Percentiles rank a stretch among this genome's conserved stretches.
Evolutionary conservation across 1,284 basidiomycete genomes (phyloP).

Genomic region (Cutaneotrichosporon sp.): DNA sequence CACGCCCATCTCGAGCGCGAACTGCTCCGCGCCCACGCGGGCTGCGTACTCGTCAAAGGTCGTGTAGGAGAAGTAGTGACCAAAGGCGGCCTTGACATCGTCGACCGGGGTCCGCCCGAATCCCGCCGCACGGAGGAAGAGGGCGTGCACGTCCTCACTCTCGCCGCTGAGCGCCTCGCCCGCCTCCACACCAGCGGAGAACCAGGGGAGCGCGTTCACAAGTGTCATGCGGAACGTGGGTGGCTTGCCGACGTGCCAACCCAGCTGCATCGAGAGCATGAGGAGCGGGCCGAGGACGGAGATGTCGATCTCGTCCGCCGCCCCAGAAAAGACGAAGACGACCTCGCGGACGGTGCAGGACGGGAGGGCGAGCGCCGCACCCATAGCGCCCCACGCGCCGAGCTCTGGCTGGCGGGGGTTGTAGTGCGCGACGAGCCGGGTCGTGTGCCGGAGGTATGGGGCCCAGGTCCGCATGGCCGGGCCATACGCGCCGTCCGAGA

Average conservation of each 20-base stretch:
- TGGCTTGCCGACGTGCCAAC: neutral
- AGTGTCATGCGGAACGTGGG: neutral
- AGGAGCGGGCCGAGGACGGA: neutral
- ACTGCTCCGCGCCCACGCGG: neutral
- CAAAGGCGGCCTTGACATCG: neutral
- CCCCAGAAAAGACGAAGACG: neutral
- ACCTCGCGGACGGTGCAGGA: neutral
- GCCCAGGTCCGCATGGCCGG: neutral
- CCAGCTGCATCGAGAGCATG: slow-evolving; percentile 2
- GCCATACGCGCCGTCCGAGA: neutral
- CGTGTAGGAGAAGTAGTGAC: neutral
- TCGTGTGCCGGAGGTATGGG: neutral
- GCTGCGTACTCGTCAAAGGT: neutral
- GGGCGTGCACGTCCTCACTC: neutral
- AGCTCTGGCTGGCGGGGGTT: neutral
- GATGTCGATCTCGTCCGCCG: neutral
- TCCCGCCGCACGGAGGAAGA: neutral
- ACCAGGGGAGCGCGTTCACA: neutral
- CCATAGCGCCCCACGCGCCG: neutral
- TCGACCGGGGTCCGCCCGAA: neutral
- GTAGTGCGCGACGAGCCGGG: neutral
- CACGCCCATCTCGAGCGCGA: neutral
- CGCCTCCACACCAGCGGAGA: neutral
- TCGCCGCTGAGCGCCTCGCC: neutral
- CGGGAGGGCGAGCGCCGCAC: neutral